phyloP scores from a whole-genome alignment of 2,329 filamentous ascomycete species.

The Paramyrothecium roridum region DNA sequence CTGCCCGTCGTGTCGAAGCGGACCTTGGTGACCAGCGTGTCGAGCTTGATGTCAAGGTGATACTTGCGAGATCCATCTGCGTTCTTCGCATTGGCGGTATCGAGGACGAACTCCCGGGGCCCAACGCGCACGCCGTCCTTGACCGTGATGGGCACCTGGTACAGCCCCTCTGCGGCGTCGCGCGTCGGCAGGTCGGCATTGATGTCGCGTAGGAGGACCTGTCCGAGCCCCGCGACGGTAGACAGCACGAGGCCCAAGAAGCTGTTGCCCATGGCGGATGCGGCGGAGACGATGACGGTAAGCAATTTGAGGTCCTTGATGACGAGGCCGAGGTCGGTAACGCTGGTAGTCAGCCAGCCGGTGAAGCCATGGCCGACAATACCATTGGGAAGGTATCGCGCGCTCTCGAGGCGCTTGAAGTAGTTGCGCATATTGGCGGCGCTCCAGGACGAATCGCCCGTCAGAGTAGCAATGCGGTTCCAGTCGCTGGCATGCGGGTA shows the following conservation, averaged over 20 bases:
- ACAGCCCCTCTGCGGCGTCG: neutral
- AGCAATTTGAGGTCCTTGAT: neutral
- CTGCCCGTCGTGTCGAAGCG: constrained; percentile 23
- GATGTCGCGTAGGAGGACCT: neutral
- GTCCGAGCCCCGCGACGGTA: neutral
- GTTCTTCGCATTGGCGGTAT: constrained; percentile 1
- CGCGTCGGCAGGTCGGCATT: neutral
- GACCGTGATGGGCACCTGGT: neutral
- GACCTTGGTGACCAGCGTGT: constrained; percentile 30
- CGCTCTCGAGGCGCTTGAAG: neutral
- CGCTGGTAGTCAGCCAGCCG: neutral
- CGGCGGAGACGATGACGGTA: neutral
- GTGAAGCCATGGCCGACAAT: neutral
- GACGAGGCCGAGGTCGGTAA: neutral
- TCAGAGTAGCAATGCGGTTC: neutral
- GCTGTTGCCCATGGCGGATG: neutral
- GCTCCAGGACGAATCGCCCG: neutral
- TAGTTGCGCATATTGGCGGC: neutral
- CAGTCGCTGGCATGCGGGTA: neutral
- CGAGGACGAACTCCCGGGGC: neutral
- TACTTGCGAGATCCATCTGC: constrained; percentile 3
- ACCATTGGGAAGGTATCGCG: neutral
- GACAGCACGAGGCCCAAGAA: neutral
- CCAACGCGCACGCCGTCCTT: neutral
- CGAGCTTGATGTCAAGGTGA: constrained; percentile 15